Evolutionary conservation across 805 yeast genomes (phyloP).

Genomic region (Metschnikowia corniflorae): DNA sequence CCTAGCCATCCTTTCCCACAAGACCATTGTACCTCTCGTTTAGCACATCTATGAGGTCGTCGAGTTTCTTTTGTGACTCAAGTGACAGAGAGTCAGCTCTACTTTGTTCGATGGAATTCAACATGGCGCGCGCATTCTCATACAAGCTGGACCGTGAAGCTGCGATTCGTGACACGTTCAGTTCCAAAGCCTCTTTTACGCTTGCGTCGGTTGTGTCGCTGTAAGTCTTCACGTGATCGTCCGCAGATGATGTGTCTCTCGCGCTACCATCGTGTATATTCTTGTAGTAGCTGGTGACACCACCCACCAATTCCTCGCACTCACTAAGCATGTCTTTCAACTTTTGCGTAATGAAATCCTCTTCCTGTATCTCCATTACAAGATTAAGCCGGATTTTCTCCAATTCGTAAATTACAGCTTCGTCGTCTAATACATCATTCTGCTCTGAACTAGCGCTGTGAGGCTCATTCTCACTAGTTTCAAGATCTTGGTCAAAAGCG

Average conservation of each 20-base stretch:
- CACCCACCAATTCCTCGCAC: constrained; percentile 31
- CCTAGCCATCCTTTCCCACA: background rate
- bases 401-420: constrained; percentile 20
- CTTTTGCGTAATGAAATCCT: constrained; percentile 31
- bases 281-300: constrained; percentile 30
- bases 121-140: constrained; percentile 2
- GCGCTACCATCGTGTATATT: constrained; percentile 19
- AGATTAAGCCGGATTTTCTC: constrained; percentile 29
- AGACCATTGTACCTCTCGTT: constrained; percentile 1
- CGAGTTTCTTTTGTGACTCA: constrained; percentile 2
- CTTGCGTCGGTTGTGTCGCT: background rate
- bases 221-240: constrained; percentile 1
- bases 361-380: constrained; percentile 39
- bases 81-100: background rate
- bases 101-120: constrained; percentile 1
- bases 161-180: constrained; percentile 1
- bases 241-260: constrained; percentile 1
- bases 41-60: constrained; percentile 2
- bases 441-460: background rate
- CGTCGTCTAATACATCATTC: constrained; percentile 7
- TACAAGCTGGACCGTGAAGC: constrained; percentile 1
- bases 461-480: background rate
- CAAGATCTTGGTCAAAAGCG: constrained; percentile 9
- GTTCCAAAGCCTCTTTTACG: constrained; percentile 2
- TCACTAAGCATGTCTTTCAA: constrained; percentile 31